Evolutionary conservation across 2,329 filamentous ascomycete species (phyloP).

Genomic region (Juglanconis sp.): DNA sequence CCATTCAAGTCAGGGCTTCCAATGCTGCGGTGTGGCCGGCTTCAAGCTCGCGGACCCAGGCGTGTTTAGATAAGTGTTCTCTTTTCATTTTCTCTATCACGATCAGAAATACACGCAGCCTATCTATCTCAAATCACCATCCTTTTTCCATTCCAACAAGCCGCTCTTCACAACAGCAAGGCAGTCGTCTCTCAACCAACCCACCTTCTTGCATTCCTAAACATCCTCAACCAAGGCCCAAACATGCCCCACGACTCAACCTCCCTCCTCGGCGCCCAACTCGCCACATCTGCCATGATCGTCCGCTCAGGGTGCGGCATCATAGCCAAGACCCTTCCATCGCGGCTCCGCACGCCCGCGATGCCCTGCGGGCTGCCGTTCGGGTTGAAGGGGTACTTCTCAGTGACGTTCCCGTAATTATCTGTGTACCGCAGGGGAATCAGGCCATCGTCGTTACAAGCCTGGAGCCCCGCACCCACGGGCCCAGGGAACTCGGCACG

Average conservation of each 20-base stretch:
- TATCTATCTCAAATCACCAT: neutral
- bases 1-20: too few relatives aligned
- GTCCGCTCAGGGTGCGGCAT: slow-evolving; percentile 96
- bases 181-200: slow-evolving; percentile 53
- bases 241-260: slow-evolving; percentile 71
- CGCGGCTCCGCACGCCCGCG: slow-evolving; percentile 71
- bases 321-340: slow-evolving; percentile 80
- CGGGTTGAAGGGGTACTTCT: slow-evolving; percentile 82
- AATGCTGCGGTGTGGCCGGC: too few relatives aligned
- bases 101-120: too few relatives aligned
- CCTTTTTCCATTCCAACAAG: neutral
- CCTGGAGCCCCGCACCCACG: slow-evolving; percentile 39
- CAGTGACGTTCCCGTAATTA: slow-evolving; percentile 72
- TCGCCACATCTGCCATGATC: slow-evolving; percentile 73
- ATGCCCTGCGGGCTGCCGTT: slow-evolving; percentile 83
- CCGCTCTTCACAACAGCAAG: neutral
- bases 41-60: too few relatives aligned
- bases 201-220: slow-evolving; percentile 85
- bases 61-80: too few relatives aligned
- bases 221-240: slow-evolving; percentile 82
- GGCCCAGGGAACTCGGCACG: slow-evolving; percentile 67
- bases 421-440: slow-evolving; percentile 82
- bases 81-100: too few relatives aligned
- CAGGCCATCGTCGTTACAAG: slow-evolving; percentile 63
- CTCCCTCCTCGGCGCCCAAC: slow-evolving; percentile 62